phyloP scores from a whole-genome alignment of 345 rosid species.

The Linum usitatissimum region DNA sequence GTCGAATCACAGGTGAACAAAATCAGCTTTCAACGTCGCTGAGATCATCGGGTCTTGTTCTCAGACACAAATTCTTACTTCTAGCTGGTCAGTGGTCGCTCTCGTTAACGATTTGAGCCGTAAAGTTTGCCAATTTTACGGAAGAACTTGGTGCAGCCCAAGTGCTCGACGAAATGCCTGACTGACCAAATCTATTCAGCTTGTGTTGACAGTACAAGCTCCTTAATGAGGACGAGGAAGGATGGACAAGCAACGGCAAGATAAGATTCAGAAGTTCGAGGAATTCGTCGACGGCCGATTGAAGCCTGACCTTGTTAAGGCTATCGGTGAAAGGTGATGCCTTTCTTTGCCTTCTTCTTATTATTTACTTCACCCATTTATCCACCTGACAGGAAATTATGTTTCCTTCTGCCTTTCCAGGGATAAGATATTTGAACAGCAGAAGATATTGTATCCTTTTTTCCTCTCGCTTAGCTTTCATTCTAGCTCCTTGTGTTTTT shows the following conservation, averaged over 20 bases:
- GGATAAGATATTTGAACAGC: constrained; percentile 82
- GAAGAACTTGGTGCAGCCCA: background rate
- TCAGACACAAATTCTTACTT: background rate
- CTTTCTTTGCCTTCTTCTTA: background rate
- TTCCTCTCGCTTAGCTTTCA: background rate
- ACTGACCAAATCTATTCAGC: background rate
- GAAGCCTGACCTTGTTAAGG: constrained; percentile 70
- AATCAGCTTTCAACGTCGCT: background rate
- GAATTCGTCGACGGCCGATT: constrained; percentile 68
- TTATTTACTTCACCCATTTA: background rate
- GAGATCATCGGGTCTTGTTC: background rate
- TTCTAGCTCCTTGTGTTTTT: background rate
- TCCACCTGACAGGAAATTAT: background rate
- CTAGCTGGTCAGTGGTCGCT: background rate
- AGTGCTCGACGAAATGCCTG: background rate
- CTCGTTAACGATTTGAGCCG: background rate
- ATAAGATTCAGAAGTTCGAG: constrained; percentile 60
- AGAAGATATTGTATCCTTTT: constrained; percentile 78
- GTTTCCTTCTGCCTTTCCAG: constrained; percentile 26
- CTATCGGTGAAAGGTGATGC: constrained; percentile 46
- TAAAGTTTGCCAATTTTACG: background rate
- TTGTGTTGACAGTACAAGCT: background rate
- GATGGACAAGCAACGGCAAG: constrained; percentile 42
- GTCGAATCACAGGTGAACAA: background rate
- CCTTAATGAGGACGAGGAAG: no score